Evolutionary conservation across 2,329 filamentous ascomycete genomes (phyloP), one percentile per base, ranked within the genome.

Genomic region (Bipolaris cookei): DNA sequence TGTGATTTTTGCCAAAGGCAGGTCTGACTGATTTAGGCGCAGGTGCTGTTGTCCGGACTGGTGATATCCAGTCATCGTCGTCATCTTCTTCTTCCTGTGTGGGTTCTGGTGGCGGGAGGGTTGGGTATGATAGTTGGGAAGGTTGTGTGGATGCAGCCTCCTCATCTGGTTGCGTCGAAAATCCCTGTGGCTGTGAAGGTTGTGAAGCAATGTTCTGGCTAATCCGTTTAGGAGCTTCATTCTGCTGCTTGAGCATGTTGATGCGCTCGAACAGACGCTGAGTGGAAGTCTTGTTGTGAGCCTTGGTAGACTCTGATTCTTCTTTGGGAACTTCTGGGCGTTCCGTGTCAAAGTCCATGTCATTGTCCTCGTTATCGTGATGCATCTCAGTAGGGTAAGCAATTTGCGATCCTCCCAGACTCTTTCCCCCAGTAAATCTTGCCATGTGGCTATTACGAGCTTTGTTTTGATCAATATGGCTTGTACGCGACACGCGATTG

Each of bases 201-300:
- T 71, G 70, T n/a, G 69, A 65, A 8, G 62, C 35, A 42, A 82
- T 75, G 56, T 71, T 77, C 71, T 65, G 81, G 56, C 68, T 76
- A 52, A 64, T 62, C n/a, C 64, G 68, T 58, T 73, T 76, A 8
- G 71, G 72, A 45, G 65, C 69, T 50, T 72, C 74, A 44, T 70
- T 81, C 73, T 69, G 79, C 74, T 58, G 83, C 78, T 76, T 88
- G 81, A 90, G 82, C 82, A 88, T 85, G 61, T 88, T 96, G 67
- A 99, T 98, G 67, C 93, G 92, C 68, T 98, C 94, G 64, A 97
- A 92, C 14, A 99, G 82, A 41, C 91, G 84, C 75, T 98, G 93
- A 0, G 95, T 97, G n/a, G 95, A 96, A 0, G 92, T 93, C 74
- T 96, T 96, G 77, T 88, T 92, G 70, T 94, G 89, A 2, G 84